Base-by-base conservation (phyloP, 2,329 filamentous ascomycete genomes). In the Ceratocystis albifundus region DNA sequence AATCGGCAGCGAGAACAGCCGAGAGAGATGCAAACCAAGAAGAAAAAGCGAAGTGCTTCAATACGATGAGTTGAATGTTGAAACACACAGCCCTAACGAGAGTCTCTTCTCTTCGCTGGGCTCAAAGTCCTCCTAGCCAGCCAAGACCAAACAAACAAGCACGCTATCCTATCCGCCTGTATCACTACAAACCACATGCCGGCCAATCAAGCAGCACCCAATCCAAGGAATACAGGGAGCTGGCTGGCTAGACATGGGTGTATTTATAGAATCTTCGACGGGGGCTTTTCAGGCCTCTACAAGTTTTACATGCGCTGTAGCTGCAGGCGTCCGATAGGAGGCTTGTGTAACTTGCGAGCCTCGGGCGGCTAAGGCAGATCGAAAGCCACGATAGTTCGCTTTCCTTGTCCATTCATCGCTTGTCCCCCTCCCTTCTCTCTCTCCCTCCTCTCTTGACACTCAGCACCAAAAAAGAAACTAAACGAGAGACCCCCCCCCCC, bases 101-200 rank as follows among this genome's bases (percentile, higher is more conserved):
- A 41, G n/a, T n/a, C n/a, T n/a, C n/a, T n/a, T n/a, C 36, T 41
- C 36, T 41, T 41, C 36, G 10, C 36, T 41, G 36, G 1, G 36
- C 36, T 41, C 10, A 41, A 41, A 41, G 36, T 41, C 10, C 36
- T 41, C 10, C 36, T 12, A 41, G 57, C 48, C 48, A 53, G 48
- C n/a, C 48, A n/a, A 53, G 48, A 22, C 7, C 2, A 22, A 20
- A 22, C 7, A 1, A 22, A 20, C 6, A 12, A 41, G 36, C 36
- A 53, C 22, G 15, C 17, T 59, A 59, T n/a, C 55, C 17, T 59
- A 59, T n/a, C 55, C 55, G 25, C 55, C n/a, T 59, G 55, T 59
- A 59, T 59, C 55, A 59, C 55, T 17, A n/a, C 12, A 59, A 59
- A 10, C 20, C n/a, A n/a, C 12, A 59, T 17, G 55, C 55, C 55